These are phyloP conservation scores for Miscanthus lutarioriparius DNA, from an alignment of 176 grass and related monocot genomes.

Conservation along the genomic window DNA sequence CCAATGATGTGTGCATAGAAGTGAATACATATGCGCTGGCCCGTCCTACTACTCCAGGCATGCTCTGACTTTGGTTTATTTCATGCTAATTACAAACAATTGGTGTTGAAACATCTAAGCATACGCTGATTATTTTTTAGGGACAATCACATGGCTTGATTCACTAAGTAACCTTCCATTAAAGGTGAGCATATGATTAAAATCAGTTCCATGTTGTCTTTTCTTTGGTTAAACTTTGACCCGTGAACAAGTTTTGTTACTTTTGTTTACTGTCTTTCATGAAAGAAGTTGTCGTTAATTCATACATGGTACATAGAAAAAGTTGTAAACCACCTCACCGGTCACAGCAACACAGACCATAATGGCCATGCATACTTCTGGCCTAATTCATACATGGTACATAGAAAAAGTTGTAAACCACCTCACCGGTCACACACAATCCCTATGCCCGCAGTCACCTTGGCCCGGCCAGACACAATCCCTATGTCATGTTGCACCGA, in stretches of 20 bases:
- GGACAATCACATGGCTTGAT: slow-evolving; percentile 83
- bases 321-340: not conserved
- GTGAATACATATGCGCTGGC: slow-evolving; percentile 87
- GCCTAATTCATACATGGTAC: not conserved
- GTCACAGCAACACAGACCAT: not conserved
- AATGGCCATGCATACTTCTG: not conserved
- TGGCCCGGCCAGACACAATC: no score
- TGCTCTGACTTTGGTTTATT: slow-evolving; percentile 31
- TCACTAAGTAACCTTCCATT: slow-evolving; percentile 91
- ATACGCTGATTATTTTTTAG: slow-evolving; percentile 43
- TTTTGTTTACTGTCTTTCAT: not conserved
- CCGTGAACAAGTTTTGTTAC: not conserved
- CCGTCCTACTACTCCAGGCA: slow-evolving; percentile 75
- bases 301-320: not conserved
- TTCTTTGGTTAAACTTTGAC: not conserved
- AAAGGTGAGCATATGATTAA: slow-evolving; percentile 53
- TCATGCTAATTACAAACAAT: slow-evolving; percentile 1
- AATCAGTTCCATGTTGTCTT: not conserved
- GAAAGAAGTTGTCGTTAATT: not conserved
- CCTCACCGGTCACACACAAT: no score
- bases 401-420: no score
- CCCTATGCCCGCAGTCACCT: no score
- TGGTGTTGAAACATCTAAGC: slow-evolving; percentile 17
- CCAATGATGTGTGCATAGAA: slow-evolving; percentile 80
- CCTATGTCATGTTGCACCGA: no score